Percentiles rank a stretch among this genome's conserved stretches.
phyloP scores from a whole-genome alignment of 345 rosid genomes.

The Moricandia arvensis region DNA sequence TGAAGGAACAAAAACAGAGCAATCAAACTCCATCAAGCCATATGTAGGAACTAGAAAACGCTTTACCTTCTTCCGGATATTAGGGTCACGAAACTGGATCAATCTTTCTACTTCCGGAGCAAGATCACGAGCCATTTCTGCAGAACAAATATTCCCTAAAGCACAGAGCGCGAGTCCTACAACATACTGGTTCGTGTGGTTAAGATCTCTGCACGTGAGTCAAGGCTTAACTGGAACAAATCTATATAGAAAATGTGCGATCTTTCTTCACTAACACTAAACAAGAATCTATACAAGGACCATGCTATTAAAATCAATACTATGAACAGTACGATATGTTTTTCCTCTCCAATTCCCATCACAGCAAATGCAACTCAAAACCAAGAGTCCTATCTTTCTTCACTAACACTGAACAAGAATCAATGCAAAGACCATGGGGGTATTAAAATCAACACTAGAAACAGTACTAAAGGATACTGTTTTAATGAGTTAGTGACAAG shows the following conservation, averaged over 20 bases:
- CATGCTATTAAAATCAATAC: not conserved
- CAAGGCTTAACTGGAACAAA: conserved; percentile 47
- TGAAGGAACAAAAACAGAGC: not conserved
- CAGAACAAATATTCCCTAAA: conserved; percentile 96
- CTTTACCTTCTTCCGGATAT: conserved; percentile 87
- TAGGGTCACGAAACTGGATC: conserved; percentile 97
- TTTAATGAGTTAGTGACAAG: conserved; percentile 97
- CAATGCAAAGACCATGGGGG: not conserved
- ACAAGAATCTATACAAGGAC: not conserved
- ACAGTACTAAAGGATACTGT: conserved; percentile 83
- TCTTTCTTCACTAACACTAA: not conserved
- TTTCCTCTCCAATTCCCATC: not conserved
- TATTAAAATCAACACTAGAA: not conserved
- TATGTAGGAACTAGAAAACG: conserved; percentile 7
- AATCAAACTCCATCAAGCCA: conserved; percentile 4
- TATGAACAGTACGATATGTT: not conserved
- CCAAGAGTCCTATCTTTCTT: not conserved
- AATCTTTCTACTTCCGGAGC: conserved; percentile 98
- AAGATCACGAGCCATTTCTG: conserved; percentile 99
- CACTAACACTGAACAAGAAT: not conserved
- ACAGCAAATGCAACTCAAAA: not conserved
- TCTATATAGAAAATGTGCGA: not conserved
- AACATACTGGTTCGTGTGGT: conserved; percentile 91
- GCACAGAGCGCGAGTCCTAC: conserved; percentile 99
- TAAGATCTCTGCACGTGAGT: conserved; percentile 81